Evolutionary conservation across 2,329 filamentous ascomycete species (phyloP).

Genomic region (Drechmeria coniospora): DNA sequence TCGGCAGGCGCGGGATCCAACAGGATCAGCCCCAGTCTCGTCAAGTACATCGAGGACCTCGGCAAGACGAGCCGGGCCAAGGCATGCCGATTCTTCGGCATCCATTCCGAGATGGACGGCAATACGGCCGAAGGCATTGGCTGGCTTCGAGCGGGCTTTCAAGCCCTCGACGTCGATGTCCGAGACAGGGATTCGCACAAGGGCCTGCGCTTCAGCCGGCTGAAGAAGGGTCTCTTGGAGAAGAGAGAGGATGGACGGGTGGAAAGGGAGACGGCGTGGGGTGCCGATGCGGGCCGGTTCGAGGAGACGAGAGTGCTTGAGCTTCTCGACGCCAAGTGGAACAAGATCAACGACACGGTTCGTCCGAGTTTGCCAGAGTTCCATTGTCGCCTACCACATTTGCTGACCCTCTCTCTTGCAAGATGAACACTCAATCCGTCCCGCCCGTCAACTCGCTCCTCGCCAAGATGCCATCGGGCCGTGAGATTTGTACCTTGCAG

Average conservation of each 20-base stretch:
- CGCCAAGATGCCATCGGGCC: conserved; percentile 69
- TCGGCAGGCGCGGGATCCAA: conserved; percentile 21
- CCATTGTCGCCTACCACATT: not conserved
- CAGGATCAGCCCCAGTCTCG: conserved; percentile 48
- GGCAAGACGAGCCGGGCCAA: conserved; percentile 62
- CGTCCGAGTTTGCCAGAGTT: conserved; percentile 12
- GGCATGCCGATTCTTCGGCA: conserved; percentile 77
- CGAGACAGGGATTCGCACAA: conserved; percentile 29
- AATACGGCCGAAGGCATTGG: conserved; percentile 75
- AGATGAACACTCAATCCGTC: conserved; percentile 69
- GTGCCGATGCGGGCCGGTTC: conserved; percentile 65
- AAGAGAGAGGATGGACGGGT: conserved; percentile 65
- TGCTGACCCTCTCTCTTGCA: conserved; percentile 4
- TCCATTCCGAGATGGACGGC: conserved; percentile 72
- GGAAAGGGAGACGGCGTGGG: conserved; percentile 60
- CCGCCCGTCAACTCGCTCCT: conserved; percentile 58
- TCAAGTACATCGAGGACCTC: conserved; percentile 63
- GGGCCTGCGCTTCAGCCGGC: conserved; percentile 39
- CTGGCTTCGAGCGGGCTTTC: conserved; percentile 66
- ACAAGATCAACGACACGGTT: conserved; percentile 83
- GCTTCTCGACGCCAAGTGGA: conserved; percentile 80
- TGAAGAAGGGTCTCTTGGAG: conserved; percentile 64
- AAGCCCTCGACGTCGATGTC: conserved; percentile 52
- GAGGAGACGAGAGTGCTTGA: conserved; percentile 79
- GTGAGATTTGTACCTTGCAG: conserved; percentile 66